These are phyloP conservation scores for Solanum chilense DNA, from an alignment of 257 asterid genomes.

Conservation along the genomic window DNA sequence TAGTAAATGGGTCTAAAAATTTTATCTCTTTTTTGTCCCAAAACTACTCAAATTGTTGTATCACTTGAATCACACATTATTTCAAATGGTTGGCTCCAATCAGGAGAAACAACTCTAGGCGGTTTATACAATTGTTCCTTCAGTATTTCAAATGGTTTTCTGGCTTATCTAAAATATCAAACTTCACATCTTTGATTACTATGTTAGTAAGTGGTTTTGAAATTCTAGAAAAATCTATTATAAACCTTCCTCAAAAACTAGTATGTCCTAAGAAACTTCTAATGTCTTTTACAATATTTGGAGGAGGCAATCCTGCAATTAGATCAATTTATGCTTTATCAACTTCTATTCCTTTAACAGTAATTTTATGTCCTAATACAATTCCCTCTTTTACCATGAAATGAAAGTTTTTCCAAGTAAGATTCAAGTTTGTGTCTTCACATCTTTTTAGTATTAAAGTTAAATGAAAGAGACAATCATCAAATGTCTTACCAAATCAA, in stretches of 20 bases:
- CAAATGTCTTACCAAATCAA: too few relatives aligned
- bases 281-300: too few relatives aligned
- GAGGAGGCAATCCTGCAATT: background rate
- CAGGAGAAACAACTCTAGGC: background rate
- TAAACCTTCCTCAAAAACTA: background rate
- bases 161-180: too few relatives aligned
- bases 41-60: background rate
- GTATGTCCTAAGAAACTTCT: background rate
- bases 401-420: too few relatives aligned
- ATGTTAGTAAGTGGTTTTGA: background rate
- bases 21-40: background rate
- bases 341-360: background rate
- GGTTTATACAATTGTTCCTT: background rate
- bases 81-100: background rate
- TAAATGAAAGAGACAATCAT: too few relatives aligned
- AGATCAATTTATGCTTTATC: background rate
- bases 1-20: background rate
- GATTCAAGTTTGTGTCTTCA: too few relatives aligned
- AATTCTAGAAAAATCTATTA: background rate
- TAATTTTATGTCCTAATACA: too few relatives aligned
- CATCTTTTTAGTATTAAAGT: too few relatives aligned
- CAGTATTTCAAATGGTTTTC: background rate
- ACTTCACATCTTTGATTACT: background rate
- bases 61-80: background rate
- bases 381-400: too few relatives aligned